phyloP scores from a whole-genome alignment of 805 yeast species.

The Wickerhamomyces hampshirensis region DNA sequence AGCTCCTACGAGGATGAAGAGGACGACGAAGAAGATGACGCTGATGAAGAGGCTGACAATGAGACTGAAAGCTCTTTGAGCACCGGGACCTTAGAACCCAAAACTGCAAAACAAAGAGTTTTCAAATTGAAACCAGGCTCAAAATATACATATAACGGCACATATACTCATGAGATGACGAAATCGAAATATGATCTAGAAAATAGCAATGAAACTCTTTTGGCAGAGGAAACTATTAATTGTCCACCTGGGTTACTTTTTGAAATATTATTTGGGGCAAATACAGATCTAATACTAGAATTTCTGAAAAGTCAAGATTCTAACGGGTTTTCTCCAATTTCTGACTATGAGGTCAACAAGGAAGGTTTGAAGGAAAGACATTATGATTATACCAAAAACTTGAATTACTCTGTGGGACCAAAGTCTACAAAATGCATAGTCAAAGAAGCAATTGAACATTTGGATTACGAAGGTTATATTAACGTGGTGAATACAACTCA shows the following conservation, averaged over 20 bases:
- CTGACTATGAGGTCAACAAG: slow-evolving; percentile 29
- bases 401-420: slow-evolving; percentile 86
- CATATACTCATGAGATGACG: slow-evolving; percentile 59
- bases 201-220: slow-evolving; percentile 44
- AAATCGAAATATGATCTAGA: slow-evolving; percentile 39
- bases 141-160: slow-evolving; percentile 53
- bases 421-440: slow-evolving; percentile 78
- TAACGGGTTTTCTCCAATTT: slow-evolving; percentile 30
- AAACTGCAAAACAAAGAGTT: slow-evolving; percentile 20
- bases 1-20: slow-evolving; percentile 21
- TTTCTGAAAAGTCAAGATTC: slow-evolving; percentile 37
- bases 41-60: slow-evolving; percentile 18
- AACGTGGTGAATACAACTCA: slow-evolving; percentile 57
- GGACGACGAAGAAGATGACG: slow-evolving; percentile 27
- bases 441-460: slow-evolving; percentile 51
- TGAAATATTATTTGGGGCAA: slow-evolving; percentile 64
- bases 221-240: slow-evolving; percentile 46
- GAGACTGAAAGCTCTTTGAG: slow-evolving; percentile 15
- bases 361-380: slow-evolving; percentile 42
- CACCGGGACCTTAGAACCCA: slow-evolving; percentile 6
- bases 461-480: slow-evolving; percentile 50
- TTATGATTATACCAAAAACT: slow-evolving; percentile 67
- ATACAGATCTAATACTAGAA: slow-evolving; percentile 37
- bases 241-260: slow-evolving; percentile 80
- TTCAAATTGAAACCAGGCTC: slow-evolving; percentile 35